These are phyloP conservation scores for Pyropia haitanensis DNA, from an alignment of 23 red algal genomes.

Conservation along the genomic window DNA sequence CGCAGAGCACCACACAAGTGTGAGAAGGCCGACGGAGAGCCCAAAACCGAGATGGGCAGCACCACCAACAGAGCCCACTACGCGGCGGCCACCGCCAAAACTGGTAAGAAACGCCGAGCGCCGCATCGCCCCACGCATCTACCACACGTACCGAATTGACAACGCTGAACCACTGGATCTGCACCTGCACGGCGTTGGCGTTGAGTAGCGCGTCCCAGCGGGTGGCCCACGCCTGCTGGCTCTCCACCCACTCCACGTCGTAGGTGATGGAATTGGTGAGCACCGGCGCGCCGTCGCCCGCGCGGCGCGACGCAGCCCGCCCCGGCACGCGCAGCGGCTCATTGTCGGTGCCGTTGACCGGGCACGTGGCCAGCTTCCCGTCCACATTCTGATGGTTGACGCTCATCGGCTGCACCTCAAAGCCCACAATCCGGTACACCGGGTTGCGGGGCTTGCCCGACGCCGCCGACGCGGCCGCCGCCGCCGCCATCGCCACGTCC, in stretches of 20 bases:
- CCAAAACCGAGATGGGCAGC: too few species aligned
- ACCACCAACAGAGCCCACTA: too few species aligned
- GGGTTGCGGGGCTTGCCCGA: not conserved
- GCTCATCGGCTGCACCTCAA: constrained; percentile 75
- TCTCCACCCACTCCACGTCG: constrained; percentile 61
- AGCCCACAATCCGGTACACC: constrained; percentile 90
- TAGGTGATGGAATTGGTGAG: constrained; percentile 60
- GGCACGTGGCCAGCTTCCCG: not conserved
- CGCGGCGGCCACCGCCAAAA: too few species aligned
- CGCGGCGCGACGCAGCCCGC: not conserved
- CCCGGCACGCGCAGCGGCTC: not conserved
- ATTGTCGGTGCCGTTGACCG: not conserved
- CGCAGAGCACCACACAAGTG: too few species aligned
- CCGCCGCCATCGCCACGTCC: too few species aligned
- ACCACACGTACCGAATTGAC: constrained; percentile 50
- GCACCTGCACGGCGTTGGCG: constrained; percentile 39
- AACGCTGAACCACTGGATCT: constrained; percentile 94
- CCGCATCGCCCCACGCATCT: too few species aligned
- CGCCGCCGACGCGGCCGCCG: too few species aligned
- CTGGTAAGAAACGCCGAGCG: too few species aligned
- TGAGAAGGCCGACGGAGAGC: too few species aligned
- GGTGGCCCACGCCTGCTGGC: constrained; percentile 69
- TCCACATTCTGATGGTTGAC: constrained; percentile 34
- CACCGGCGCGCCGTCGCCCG: not conserved
- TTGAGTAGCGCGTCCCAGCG: constrained; percentile 86